A percentile compares a stretch with the other conserved stretches of the same genome.
These are phyloP conservation scores for Cyberlindnera euphorbiae DNA, from an alignment of 805 yeast species.

Conservation along the genomic window DNA sequence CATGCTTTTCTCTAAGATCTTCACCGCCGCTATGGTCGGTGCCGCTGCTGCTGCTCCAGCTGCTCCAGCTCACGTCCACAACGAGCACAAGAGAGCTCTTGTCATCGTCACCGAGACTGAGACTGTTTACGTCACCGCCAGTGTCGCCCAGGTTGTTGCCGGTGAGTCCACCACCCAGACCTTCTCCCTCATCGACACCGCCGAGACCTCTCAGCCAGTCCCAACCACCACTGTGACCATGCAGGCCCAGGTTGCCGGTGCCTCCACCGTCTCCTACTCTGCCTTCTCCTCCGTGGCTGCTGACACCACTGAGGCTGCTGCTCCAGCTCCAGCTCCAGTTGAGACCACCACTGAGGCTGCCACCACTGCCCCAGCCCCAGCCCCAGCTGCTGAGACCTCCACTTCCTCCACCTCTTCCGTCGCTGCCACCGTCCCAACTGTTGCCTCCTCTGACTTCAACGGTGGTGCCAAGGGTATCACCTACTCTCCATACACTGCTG, in stretches of 20 bases:
- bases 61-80: slow-evolving; percentile 61
- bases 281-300: slow-evolving; percentile 26
- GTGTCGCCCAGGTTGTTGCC: slow-evolving; percentile 32
- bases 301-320: slow-evolving; percentile 19
- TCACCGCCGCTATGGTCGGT: slow-evolving; percentile 35
- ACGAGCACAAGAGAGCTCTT: slow-evolving; percentile 51
- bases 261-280: slow-evolving; percentile 26
- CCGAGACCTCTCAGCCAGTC: slow-evolving; percentile 25
- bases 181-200: slow-evolving; percentile 25
- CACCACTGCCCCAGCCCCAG: neutral
- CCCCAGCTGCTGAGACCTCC: slow-evolving; percentile 15
- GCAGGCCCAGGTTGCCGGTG: slow-evolving; percentile 28
- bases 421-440: slow-evolving; percentile 30
- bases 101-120: slow-evolving; percentile 44
- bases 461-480: slow-evolving; percentile 63
- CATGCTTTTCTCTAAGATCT: slow-evolving; percentile 48
- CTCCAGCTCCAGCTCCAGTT: slow-evolving; percentile 22
- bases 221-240: slow-evolving; percentile 23
- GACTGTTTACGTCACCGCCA: slow-evolving; percentile 46
- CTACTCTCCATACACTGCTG: slow-evolving; percentile 70
- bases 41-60: slow-evolving; percentile 40
- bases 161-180: slow-evolving; percentile 25
- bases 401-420: slow-evolving; percentile 27
- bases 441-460: slow-evolving; percentile 31
- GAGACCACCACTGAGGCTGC: slow-evolving; percentile 21